These are phyloP conservation scores for Nicotiana attenuata DNA, from an alignment of 257 asterid species.

Conservation along the genomic window DNA sequence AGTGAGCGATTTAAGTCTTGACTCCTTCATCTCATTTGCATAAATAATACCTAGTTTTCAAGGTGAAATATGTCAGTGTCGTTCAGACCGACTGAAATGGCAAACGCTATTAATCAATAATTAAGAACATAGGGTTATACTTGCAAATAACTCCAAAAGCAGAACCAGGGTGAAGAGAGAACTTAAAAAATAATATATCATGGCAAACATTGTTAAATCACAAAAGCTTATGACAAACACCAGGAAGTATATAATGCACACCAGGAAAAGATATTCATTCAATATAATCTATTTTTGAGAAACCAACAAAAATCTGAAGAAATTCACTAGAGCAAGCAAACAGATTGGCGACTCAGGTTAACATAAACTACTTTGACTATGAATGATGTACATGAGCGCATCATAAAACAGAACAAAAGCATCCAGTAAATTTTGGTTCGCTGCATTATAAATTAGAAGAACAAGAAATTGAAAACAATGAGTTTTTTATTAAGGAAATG, in stretches of 20 bases:
- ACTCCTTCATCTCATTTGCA: conserved; percentile 92
- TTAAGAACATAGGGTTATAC: neutral
- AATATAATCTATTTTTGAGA: neutral
- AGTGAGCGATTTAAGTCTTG: conserved; percentile 82
- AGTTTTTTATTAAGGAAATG: neutral
- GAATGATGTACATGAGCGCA: neutral
- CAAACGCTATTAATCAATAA: neutral
- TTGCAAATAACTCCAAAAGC: neutral
- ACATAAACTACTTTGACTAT: neutral
- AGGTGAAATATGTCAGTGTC: neutral
- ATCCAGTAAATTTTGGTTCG: neutral
- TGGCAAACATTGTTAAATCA: neutral
- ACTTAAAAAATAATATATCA: neutral
- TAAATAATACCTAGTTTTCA: conserved; percentile 63
- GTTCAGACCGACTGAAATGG: neutral
- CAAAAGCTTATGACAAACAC: neutral
- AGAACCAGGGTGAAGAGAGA: neutral
- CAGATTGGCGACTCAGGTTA: neutral
- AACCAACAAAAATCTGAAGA: neutral
- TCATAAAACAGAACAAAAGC: neutral
- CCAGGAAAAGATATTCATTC: neutral
- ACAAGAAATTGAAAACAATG: neutral
- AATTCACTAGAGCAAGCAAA: neutral
- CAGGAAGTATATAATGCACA: neutral
- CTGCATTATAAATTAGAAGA: neutral